Evolutionary conservation across 441 rosid species (phyloP).

Genomic region (Metrosideros polymorpha): DNA sequence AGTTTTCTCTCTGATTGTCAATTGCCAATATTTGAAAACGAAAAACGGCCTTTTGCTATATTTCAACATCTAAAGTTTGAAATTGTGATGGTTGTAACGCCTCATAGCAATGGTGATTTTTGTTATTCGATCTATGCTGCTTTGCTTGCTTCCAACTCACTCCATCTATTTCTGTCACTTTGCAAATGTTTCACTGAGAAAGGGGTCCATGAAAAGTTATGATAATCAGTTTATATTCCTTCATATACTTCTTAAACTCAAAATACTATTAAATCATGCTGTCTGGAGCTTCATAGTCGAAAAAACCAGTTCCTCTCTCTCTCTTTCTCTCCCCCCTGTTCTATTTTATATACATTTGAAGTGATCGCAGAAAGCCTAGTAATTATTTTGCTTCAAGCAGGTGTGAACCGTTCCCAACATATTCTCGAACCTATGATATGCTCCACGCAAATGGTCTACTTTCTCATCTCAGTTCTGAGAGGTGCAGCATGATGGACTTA

Average conservation of each 20-base stretch:
- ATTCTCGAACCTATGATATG: constrained; percentile 94
- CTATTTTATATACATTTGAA: neutral
- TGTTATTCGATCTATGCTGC: neutral
- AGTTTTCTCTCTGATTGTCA: neutral
- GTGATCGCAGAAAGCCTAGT: neutral
- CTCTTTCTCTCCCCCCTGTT: neutral
- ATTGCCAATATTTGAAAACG: neutral
- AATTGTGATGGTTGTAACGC: neutral
- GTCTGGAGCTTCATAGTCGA: neutral
- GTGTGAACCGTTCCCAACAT: constrained; percentile 99
- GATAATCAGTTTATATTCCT: neutral
- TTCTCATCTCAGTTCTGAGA: constrained; percentile 51
- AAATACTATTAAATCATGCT: neutral
- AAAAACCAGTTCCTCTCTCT: neutral
- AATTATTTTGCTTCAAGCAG: constrained; percentile 21
- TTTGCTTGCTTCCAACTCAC: neutral
- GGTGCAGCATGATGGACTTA: constrained; percentile 68
- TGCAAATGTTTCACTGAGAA: neutral
- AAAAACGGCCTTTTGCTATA: neutral
- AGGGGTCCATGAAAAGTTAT: neutral
- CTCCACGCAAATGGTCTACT: constrained; percentile 91
- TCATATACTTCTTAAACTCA: neutral
- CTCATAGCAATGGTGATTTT: neutral
- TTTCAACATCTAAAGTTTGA: neutral
- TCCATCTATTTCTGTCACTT: neutral